Evolutionary conservation across 768 basidiomycete genomes (phyloP).

Genomic region (Tricholomella constricta): DNA sequence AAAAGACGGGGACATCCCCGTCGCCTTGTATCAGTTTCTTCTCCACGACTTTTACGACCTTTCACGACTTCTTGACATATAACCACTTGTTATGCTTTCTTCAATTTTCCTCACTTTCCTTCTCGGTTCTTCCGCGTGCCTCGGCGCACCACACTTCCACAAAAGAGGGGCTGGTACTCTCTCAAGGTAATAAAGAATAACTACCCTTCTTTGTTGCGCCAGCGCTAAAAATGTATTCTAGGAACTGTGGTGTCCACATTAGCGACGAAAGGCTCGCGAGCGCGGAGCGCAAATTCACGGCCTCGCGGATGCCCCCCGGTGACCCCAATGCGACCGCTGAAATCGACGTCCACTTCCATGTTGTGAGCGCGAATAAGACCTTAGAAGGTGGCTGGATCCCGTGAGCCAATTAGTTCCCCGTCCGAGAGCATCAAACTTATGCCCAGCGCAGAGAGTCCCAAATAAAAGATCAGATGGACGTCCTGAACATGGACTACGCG

Average conservation of each 20-base stretch:
- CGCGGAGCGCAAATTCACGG: conserved; percentile 40
- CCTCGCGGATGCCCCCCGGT: conserved; percentile 30
- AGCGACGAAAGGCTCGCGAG: conserved; percentile 30
- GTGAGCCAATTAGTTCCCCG: conserved; percentile 23
- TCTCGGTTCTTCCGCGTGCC: conserved; percentile 16
- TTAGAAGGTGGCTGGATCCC: conserved; percentile 41
- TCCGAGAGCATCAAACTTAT: not conserved
- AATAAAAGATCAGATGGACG: conserved; percentile 36
- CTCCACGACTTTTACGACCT: conserved; percentile 8
- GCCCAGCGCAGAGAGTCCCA: conserved; percentile 24
- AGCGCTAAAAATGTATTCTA: conserved; percentile 8
- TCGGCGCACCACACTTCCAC: conserved; percentile 16
- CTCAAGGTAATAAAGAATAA: not conserved
- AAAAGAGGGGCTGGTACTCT: conserved; percentile 7
- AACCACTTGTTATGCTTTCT: conserved; percentile 17
- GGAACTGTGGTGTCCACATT: conserved; percentile 41
- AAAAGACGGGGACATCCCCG: not conserved
- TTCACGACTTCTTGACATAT: conserved; percentile 12
- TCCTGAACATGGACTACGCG: conserved; percentile 45
- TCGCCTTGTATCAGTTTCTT: not conserved
- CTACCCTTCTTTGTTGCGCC: not conserved
- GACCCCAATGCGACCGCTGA: conserved; percentile 28
- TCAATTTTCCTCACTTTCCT: conserved; percentile 16
- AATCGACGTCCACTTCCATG: conserved; percentile 46
- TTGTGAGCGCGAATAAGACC: conserved; percentile 43